These are phyloP conservation scores for Yamadazyma trypodendri DNA, from an alignment of 1,139 yeast species.

Conservation along the genomic window DNA sequence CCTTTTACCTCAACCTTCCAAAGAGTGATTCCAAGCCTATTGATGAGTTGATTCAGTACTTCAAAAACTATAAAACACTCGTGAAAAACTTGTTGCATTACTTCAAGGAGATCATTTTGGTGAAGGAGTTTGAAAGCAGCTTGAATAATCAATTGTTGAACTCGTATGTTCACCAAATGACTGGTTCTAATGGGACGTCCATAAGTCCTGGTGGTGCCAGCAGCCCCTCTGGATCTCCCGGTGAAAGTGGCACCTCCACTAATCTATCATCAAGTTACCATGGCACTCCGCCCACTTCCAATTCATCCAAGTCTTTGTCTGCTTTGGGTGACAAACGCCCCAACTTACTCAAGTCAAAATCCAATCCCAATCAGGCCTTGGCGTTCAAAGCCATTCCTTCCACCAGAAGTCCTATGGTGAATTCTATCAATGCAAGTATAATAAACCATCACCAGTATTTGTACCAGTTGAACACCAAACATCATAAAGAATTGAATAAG, in stretches of 20 bases:
- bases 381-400: conserved; percentile 2
- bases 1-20: conserved; percentile 43
- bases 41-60: conserved; percentile 53
- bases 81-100: conserved; percentile 62
- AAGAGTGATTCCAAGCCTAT: conserved; percentile 44
- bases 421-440: conserved; percentile 34
- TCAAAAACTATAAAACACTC: conserved; percentile 70
- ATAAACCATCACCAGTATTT: conserved; percentile 36
- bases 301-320: not conserved
- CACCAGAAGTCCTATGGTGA: conserved; percentile 19
- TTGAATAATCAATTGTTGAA: conserved; percentile 62
- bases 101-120: conserved; percentile 59
- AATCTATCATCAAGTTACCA: not conserved
- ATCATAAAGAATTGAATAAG: conserved; percentile 35
- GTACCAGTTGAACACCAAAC: conserved; percentile 28
- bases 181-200: conserved; percentile 3
- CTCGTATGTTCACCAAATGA: conserved; percentile 22
- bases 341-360: conserved; percentile 32
- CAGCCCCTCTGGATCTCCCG: conserved; percentile 6
- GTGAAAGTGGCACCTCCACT: conserved; percentile 1
- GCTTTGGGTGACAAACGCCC: conserved; percentile 21
- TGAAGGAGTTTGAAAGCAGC: conserved; percentile 68
- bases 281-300: not conserved
- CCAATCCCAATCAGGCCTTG: conserved; percentile 17
- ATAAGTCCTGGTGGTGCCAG: conserved; percentile 4